Percentiles rank a stretch among this genome's conserved stretches.
Conservation (phyloP, 1,139 yeast species). For the Taphrina confusa region DNA sequence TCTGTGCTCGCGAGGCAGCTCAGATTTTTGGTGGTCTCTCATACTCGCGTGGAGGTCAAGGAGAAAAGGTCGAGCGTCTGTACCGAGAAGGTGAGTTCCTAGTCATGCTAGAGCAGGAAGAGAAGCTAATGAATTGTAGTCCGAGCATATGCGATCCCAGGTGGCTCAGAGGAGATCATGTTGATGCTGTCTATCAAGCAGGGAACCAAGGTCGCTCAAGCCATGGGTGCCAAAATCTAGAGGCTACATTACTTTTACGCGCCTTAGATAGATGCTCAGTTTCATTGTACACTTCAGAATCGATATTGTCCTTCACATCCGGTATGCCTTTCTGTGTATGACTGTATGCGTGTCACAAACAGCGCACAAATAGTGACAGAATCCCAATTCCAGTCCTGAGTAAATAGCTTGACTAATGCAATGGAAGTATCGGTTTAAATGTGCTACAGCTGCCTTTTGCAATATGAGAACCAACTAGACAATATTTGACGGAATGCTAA, state of each 20-base stretch:
- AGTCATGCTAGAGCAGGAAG: not conserved
- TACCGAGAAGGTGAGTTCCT: conserved; percentile 47
- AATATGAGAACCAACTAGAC: not conserved
- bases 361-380: not conserved
- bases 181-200: conserved; percentile 48
- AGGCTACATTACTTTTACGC: not conserved
- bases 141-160: conserved; percentile 49
- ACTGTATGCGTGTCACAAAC: not conserved
- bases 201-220: conserved; percentile 34
- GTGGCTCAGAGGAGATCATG: conserved; percentile 54
- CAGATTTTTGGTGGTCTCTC: conserved; percentile 53
- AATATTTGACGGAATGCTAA: not conserved
- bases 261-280: not conserved
- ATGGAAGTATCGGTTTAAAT: no score
- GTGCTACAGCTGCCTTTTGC: not conserved
- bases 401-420: no score
- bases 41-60: conserved; percentile 52
- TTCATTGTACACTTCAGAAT: conserved; percentile 6
- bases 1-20: conserved; percentile 50
- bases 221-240: conserved; percentile 33
- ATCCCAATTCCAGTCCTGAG: no score
- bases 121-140: not conserved
- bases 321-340: not conserved
- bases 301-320: not conserved
- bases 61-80: conserved; percentile 51